Base-by-base conservation (phyloP, 805 yeast species). In the Maudiozyma turicensis region DNA sequence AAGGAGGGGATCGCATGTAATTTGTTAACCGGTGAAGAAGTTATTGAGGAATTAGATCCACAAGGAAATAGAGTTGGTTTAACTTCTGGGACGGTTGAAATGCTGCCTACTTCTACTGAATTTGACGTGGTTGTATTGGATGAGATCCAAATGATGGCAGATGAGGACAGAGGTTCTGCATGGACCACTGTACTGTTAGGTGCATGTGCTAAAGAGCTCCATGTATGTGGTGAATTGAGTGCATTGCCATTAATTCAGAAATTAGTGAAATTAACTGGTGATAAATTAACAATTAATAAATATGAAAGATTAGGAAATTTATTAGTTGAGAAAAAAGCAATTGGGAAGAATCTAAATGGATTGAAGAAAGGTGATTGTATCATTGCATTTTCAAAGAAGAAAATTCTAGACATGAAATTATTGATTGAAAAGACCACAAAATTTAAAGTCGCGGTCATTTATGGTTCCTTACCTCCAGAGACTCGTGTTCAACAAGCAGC, bases 391-490 rank as follows among this genome's bases (percentile, higher is more conserved):
- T 81, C 93, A 14, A 87, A 90, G 63, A 73, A 77, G 44, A 74
- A 75, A 54, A 88, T 93, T 42, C 69, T 89, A 52, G 78, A 78
- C 45, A 66, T 80, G 54, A 87, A 90, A 60, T 76, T 82, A 40
- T 68, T 72, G 48, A 84, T 93, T 50, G 96, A 90, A 61, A 67
- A 67, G 40, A 61, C 65, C 7, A 83, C 95, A 0, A 66, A 75
- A 8, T 61, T 78, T 34, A 81, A 77, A 60, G 95, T 91, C 48
- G 95, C 95, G 1, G 89, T 93, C 1, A 82, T 93, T 32, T 93
- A 93, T 61, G 99, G 99, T 26, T 90, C 95, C 0, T 71, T 93
- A 42, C 99, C 99, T 0, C 95, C 98, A 0, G 98, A 93, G 62
- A 87, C 91, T 0, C 76, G 99, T 55, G 79, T 88, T 3, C 79